Base-by-base conservation (phyloP, 306 rosid species). In the Crataegus laevigata region DNA sequence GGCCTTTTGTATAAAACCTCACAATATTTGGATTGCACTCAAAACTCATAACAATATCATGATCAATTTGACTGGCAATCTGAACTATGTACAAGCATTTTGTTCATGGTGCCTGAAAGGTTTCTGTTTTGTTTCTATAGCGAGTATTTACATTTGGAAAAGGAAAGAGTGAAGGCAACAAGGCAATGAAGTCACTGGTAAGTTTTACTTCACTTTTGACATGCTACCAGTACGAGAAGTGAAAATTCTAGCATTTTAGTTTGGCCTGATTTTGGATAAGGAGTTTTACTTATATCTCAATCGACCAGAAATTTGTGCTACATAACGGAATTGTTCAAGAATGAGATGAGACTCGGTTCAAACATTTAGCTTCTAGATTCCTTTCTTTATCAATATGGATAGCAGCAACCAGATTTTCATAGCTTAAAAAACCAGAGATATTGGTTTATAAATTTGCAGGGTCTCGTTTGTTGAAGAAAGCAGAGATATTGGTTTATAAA, bases 181-280 rank as follows among this genome's bases (percentile, higher is more conserved):
- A 87, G 79, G 87, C 87, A 82, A 91, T 94, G 98, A 94, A 94
- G 82, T 85, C 94, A 78, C 79, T 91, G 91, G 98, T 91, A 91
- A 80, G 89, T 74, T 80, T 74, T 26, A 69, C 68, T 64, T 80
- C 59, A 54, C 63, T 68, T 72, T 47, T 5, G 30, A 11, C 21
- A 69, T 45, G 63, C 26, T 8, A 26, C 36, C 66, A 60, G 36
- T 26, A 60, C 3, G 24, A 60, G 34, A 26, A 26, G 24, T 24
- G 63, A 6, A 58, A 58, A 58, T 58, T 12, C 17, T 24, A 58
- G 15, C 30, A 57, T 58, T 58, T 59, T 61, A 12, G 6, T 6
- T 12, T 6, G 22, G 63, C 15, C 14, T 17, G 15, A 58, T 22
- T 58, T 58, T 58, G 63, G 12, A 58, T 24, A 2, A 58, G 30